Evolutionary conservation across 2,329 filamentous ascomycete genomes (phyloP), one percentile per base, ranked within the genome.

Genomic region (Hypoxylon sp.): DNA sequence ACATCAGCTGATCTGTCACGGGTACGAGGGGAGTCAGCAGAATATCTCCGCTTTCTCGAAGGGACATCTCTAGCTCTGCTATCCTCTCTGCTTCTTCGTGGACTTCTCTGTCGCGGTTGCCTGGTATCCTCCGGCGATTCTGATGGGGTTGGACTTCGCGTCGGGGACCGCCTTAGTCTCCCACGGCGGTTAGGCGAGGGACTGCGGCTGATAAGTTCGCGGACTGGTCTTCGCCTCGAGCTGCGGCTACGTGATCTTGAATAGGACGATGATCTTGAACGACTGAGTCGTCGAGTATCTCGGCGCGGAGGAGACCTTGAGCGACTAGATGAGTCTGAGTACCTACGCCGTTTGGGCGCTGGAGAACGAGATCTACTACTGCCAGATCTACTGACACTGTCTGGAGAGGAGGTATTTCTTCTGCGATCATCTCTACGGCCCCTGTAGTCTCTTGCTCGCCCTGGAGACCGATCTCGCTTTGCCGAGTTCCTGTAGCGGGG

Each of bases 1-100:
- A 79, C 80, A 88, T 90, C 87, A 89, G 85, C 86, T 78, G 83
- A 84, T 80, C 81, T 86, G 79, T 83, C 79, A 81, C 81, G 84
- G 76, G 78, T 78, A 77, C 81, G 82, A 79, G 84, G 82, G 76
- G 86, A 85, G 77, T 82, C 82, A 70, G 85, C 85, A 71, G 86
- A 87, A 71, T 81, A 82, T 77, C 83, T 86, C 73, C 82, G 82
- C 77, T 84, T 85, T 72, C 82, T 83, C 70, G 79, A 79, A 70
- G 74, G 79, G 70, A 64, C 61, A 64, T 69, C 68, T 70, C 71
- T 75, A 62, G 73, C 71, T 71, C 70, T 62, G 66, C 71, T 72
- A 53, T 68, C 64, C 58, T 71, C 69, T 68, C 72, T 73, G 50
- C 59, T 70, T 61, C 70, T 69, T 69, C 50, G 71, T 51, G 54